Evolutionary conservation across 2,329 filamentous ascomycete species (phyloP).

Genomic region (Beauveria brongniartii): DNA sequence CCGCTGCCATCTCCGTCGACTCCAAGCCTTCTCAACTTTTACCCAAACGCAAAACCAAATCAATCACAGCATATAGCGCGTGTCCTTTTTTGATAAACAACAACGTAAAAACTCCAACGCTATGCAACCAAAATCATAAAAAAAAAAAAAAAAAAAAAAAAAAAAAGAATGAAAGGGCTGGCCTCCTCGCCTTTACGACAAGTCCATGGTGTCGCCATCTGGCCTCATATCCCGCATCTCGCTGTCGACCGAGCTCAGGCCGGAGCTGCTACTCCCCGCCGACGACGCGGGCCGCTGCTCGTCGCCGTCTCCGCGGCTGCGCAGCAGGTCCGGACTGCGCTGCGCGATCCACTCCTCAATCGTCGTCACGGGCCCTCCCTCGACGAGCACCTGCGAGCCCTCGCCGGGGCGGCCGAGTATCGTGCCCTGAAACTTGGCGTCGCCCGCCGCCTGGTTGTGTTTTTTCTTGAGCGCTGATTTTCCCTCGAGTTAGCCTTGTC

Average conservation of each 20-base stretch:
- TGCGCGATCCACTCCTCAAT: slow-evolving; percentile 31
- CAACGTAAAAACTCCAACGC: slow-evolving; percentile 31
- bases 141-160: background rate
- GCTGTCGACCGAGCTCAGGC: slow-evolving; percentile 45
- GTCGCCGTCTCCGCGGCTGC: background rate
- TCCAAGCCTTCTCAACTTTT: too few species aligned
- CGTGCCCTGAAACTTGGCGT: slow-evolving; percentile 78
- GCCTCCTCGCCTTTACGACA: background rate
- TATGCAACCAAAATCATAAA: slow-evolving; percentile 26
- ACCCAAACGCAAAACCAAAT: background rate
- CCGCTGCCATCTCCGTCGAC: too few species aligned
- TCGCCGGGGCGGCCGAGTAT: slow-evolving; percentile 69
- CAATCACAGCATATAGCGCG: background rate
- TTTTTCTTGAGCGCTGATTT: slow-evolving; percentile 76
- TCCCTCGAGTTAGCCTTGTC: background rate
- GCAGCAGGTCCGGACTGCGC: slow-evolving; percentile 16
- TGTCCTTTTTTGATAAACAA: background rate
- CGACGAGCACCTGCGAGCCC: slow-evolving; percentile 63
- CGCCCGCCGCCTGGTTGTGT: slow-evolving; percentile 81
- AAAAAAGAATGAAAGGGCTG: too few species aligned
- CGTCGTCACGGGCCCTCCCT: slow-evolving; percentile 52
- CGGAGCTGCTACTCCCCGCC: slow-evolving; percentile 36
- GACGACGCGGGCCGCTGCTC: slow-evolving; percentile 23
- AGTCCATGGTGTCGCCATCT: slow-evolving; percentile 2
- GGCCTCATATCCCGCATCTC: background rate